Conservation (phyloP, 352 stramenopile species). For the Globisporangium recalcitrans region DNA sequence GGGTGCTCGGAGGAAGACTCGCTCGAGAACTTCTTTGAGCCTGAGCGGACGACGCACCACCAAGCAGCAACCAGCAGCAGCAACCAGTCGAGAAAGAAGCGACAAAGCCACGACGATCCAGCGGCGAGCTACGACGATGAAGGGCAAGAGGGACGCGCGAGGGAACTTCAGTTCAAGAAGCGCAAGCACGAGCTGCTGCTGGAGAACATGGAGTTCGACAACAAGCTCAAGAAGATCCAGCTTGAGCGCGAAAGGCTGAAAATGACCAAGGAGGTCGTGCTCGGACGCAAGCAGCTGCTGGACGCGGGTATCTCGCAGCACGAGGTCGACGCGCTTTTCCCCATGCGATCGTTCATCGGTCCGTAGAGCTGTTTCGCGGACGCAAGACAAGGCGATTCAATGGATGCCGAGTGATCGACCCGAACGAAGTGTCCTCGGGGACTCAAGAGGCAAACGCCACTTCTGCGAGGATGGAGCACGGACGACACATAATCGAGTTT, state of each 20-base stretch:
- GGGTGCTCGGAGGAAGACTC: neutral
- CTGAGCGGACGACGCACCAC: neutral
- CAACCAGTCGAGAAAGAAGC: neutral
- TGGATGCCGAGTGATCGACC: neutral
- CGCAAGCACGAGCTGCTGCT: constrained; percentile 42
- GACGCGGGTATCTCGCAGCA: neutral
- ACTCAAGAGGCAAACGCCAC: no score
- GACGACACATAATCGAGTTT: no score
- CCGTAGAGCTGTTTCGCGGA: neutral
- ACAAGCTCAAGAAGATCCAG: constrained; percentile 69
- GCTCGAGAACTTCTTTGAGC: neutral
- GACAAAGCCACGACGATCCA: neutral
- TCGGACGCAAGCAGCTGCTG: constrained; percentile 6
- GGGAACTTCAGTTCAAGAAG: constrained; percentile 23
- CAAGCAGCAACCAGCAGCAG: neutral
- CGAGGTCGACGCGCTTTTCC: constrained; percentile 8
- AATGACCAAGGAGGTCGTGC: constrained; percentile 5
- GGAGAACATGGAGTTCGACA: constrained; percentile 61
- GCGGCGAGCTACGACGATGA: constrained; percentile 37
- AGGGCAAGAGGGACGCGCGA: constrained; percentile 47
- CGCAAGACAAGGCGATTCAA: no score
- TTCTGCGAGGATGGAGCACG: no score
- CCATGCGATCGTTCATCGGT: neutral
- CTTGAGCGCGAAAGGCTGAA: constrained; percentile 59
- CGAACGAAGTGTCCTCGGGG: no score